phyloP scores from a whole-genome alignment of 805 yeast species.

The Candida jianshihensis region DNA sequence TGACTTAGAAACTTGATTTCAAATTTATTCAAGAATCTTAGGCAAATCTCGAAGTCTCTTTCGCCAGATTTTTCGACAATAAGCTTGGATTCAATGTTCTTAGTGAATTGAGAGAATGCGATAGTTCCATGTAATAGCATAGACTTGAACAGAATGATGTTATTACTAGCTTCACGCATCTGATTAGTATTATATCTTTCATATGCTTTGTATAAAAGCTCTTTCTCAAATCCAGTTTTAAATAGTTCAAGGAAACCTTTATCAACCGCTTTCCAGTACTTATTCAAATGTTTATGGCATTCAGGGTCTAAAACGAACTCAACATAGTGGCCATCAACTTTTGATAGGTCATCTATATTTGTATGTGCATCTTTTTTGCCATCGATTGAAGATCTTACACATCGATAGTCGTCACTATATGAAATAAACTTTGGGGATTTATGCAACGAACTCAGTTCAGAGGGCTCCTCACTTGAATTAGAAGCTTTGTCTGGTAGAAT shows the following conservation, averaged over 20 bases:
- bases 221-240: constrained; percentile 15
- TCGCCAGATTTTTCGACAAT: constrained; percentile 8
- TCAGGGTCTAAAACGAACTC: constrained; percentile 20
- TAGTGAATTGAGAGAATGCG: constrained; percentile 8
- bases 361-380: constrained; percentile 13
- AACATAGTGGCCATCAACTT: constrained; percentile 14
- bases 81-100: constrained; percentile 5
- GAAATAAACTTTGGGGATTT: too few species aligned
- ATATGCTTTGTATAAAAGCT: constrained; percentile 16
- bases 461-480: neutral
- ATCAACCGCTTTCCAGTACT: constrained; percentile 13
- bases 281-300: constrained; percentile 17
- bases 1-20: constrained; percentile 8
- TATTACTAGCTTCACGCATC: constrained; percentile 18
- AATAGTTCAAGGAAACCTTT: constrained; percentile 2
- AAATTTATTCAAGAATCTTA: constrained; percentile 21
- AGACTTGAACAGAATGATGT: constrained; percentile 21
- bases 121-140: constrained; percentile 19
- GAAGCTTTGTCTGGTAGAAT: constrained; percentile 6
- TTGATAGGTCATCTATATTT: constrained; percentile 13
- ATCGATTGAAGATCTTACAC: constrained; percentile 11
- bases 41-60: constrained; percentile 20
- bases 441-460: too few species aligned
- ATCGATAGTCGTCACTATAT: too few species aligned
- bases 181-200: constrained; percentile 11